Base-by-base conservation (phyloP, 2,329 filamentous ascomycete species). In the Fusarium avenaceum region DNA sequence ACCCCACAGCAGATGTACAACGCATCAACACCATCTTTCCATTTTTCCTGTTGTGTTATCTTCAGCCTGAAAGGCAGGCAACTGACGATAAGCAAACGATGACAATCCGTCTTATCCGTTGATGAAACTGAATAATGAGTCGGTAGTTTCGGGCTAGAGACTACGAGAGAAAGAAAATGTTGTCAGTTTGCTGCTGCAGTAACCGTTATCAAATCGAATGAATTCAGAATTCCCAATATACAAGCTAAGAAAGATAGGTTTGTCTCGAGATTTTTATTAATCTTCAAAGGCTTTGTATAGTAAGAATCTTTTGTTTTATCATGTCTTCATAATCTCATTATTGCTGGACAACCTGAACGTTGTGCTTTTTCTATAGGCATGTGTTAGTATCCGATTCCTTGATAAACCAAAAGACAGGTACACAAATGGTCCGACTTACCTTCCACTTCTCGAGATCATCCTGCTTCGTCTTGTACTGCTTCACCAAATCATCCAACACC, bases 371-470 rank as follows among this genome's bases (percentile, higher is more conserved):
- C 92, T 94, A 80, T 20, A 22, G 28, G 45, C 33, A 30, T 24
- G 11, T 28, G 46, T 70, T 50, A 70, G 59, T 43, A 48, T 52
- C 20, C 38, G 15, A 8, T 40, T 17, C 40, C 22, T 40, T 30
- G 14, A 33, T 10, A 7, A 30, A 32, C 10, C n/a, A 28, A 19
- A 35, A 28, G 26, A 19, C 10, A 8, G 15, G 15, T 50, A 20
- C 13, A 19, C 17, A 20, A 33, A 9, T 38, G 4, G 14, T 22
- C 17, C 7, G 38, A 63, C 65, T 63, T 49, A 96, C 95, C 93
- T 99, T 99, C 96, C 96, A 99, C 80, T 91, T 94, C 78, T 99
- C 95, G 85, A 99, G 88, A 77, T 99, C 96, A 42, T 93, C 89
- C 80, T 99, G 94, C 81, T 97, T 97, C 32, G 85, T 83, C 84